phyloP scores from a whole-genome alignment of 1,284 basidiomycete species.

The Leccinum solheimii region DNA sequence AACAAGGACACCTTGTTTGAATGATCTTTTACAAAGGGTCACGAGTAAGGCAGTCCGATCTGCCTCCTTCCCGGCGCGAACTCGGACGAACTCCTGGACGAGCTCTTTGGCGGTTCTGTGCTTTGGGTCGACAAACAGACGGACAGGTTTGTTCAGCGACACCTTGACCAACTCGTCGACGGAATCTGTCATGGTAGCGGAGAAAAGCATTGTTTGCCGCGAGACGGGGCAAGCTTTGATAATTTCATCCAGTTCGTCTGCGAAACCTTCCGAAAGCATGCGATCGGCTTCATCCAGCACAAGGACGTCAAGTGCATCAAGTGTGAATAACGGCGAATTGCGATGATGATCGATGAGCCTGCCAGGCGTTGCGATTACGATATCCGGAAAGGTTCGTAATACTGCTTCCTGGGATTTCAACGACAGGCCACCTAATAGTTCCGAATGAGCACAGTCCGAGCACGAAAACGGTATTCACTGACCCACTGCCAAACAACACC shows the following conservation, averaged over 20 bases:
- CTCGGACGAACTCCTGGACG: constrained; percentile 93
- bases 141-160: constrained; percentile 88
- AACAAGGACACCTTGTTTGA: constrained; percentile 83
- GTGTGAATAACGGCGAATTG: constrained; percentile 91
- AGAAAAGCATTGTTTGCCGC: constrained; percentile 98
- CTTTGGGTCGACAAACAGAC: constrained; percentile 95
- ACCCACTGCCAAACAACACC: constrained; percentile 89
- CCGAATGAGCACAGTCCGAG: constrained; percentile 16
- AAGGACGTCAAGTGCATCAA: constrained; percentile 91
- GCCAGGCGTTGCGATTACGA: constrained; percentile 94
- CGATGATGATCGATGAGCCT: constrained; percentile 96
- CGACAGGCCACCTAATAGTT: constrained; percentile 76
- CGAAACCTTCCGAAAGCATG: constrained; percentile 97
- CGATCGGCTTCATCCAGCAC: constrained; percentile 97
- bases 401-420: constrained; percentile 87
- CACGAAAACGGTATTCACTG: constrained; percentile 5
- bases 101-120: constrained; percentile 87
- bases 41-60: constrained; percentile 85
- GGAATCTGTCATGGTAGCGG: constrained; percentile 96
- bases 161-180: constrained; percentile 93
- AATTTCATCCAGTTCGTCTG: constrained; percentile 94
- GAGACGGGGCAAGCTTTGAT: constrained; percentile 85
- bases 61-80: constrained; percentile 74
- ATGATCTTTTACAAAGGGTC: constrained; percentile 84
- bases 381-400: constrained; percentile 84